Conservation (phyloP, 2,329 filamentous ascomycete species). For the Lithohypha guttulata region DNA sequence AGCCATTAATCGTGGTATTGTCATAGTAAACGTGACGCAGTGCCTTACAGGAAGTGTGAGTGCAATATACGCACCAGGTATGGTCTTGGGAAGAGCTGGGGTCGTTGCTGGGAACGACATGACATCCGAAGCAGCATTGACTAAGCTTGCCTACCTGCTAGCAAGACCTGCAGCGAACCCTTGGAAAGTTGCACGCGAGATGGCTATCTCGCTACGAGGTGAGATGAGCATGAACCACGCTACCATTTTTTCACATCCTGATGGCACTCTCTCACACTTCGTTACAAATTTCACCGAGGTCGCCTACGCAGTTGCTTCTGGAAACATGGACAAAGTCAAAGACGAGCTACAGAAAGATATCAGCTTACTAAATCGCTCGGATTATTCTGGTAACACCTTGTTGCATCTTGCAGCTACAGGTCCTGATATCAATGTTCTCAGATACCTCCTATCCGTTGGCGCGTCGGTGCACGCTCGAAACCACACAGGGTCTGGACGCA, state of each 20-base stretch:
- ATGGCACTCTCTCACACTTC: conserved; percentile 42
- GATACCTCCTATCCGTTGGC: conserved; percentile 39
- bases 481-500: conserved; percentile 39
- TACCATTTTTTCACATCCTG: conserved; percentile 66
- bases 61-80: conserved; percentile 66
- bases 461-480: conserved; percentile 49
- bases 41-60: conserved; percentile 66
- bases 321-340: conserved; percentile 54
- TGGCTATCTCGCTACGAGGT: conserved; percentile 66
- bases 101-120: conserved; percentile 61
- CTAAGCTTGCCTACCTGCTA: conserved; percentile 79
- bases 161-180: conserved; percentile 54
- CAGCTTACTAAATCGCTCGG: conserved; percentile 60
- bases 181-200: conserved; percentile 56
- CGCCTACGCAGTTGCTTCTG: conserved; percentile 67
- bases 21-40: conserved; percentile 86
- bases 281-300: conserved; percentile 61
- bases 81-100: conserved; percentile 67
- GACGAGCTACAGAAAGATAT: conserved; percentile 58
- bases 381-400: conserved; percentile 71
- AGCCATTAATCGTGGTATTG: conserved; percentile 67
- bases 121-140: conserved; percentile 80
- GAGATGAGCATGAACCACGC: conserved; percentile 70
- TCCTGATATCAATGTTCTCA: conserved; percentile 44
- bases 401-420: conserved; percentile 49